Conservation (phyloP, 1,139 yeast species). For the Candida labiduridarum region DNA sequence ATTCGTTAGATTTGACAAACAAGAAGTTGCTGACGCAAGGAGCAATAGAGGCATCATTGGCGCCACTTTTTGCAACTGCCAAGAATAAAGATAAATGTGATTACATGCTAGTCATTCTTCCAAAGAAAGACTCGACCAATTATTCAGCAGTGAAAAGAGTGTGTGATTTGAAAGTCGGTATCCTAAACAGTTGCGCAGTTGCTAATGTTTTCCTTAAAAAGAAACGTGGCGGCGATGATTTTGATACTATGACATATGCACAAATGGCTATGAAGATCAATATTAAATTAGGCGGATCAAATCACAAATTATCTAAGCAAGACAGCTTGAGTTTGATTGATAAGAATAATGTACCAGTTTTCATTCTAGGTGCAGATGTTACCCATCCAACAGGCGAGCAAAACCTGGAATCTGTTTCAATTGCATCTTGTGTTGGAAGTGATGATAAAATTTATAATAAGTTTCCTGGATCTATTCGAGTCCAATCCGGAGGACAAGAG, state of each 20-base stretch:
- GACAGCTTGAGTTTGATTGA: conserved; percentile 14
- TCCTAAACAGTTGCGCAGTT: conserved; percentile 15
- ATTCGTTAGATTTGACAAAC: conserved; percentile 13
- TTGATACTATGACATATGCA: conserved; percentile 15
- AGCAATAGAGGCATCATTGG: conserved; percentile 10
- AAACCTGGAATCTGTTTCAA: conserved; percentile 14
- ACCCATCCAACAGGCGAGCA: conserved; percentile 16
- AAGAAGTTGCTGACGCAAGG: conserved; percentile 5
- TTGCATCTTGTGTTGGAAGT: conserved; percentile 18
- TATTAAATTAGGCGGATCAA: conserved; percentile 17
- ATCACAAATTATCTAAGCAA: conserved; percentile 13
- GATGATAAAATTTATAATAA: conserved; percentile 17
- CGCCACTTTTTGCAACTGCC: conserved; percentile 9
- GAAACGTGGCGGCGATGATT: conserved; percentile 8
- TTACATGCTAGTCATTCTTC: conserved; percentile 13
- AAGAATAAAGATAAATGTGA: conserved; percentile 14
- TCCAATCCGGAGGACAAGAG: conserved; percentile 17
- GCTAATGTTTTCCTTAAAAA: conserved; percentile 14
- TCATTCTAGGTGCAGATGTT: conserved; percentile 18
- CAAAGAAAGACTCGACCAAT: conserved; percentile 12
- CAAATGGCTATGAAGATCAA: conserved; percentile 18
- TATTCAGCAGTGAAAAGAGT: conserved; percentile 16
- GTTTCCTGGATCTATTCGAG: conserved; percentile 17
- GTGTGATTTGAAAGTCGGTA: conserved; percentile 17
- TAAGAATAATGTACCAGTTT: conserved; percentile 12